Base-by-base conservation (phyloP, 306 rosid species). In the Acacia melanoxylon region DNA sequence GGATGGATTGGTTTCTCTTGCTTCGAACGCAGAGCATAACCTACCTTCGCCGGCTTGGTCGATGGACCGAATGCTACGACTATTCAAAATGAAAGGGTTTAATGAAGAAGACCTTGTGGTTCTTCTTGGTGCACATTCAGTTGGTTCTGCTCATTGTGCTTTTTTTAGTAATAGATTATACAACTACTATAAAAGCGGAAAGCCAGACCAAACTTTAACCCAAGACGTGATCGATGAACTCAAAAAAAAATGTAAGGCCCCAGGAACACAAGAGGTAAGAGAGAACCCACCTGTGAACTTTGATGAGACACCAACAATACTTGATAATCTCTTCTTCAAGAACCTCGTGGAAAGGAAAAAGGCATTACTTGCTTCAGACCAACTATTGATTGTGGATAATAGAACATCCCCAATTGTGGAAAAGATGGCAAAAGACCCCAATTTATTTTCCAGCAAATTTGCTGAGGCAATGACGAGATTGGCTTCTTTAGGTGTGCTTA, bases 61-160 rank as follows among this genome's bases (percentile, higher is more conserved):
- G 0, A 3, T 92, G 3, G 79, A 88, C 0, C 77, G 31, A 6
- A 75, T 91, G 59, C 3, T 74, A 0, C 29, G 68, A 4, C 35
- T 83, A 20, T 94, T 92, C 75, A 5, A 20, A 0, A 73, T 2
- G 4, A 92, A 86, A 72, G 91, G 89, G 2, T 79, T 92, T 75
- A 78, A 7, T 13, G 0, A 22, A 0, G 94, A 90, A 54, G 98
- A 94, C 9, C 44, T 88, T 90, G 94, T 91, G 40, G 75, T 81
- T 20, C 51, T 92, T 6, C 16, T 71, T 0, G 97, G 96, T 24
- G 92, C 92, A 35, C 98, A 94, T 80, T 94, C 98, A 1, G 25
- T 92, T 12, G 97, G 98, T 0, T 0, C 25, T 1, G 66, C 82
- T 40, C 94, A 85, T 40, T 92, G 97, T 24, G 66, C 17, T 0